These are phyloP conservation scores for Penicillium oxalicum DNA, from an alignment of 2,329 filamentous ascomycete genomes.

Conservation along the genomic window DNA sequence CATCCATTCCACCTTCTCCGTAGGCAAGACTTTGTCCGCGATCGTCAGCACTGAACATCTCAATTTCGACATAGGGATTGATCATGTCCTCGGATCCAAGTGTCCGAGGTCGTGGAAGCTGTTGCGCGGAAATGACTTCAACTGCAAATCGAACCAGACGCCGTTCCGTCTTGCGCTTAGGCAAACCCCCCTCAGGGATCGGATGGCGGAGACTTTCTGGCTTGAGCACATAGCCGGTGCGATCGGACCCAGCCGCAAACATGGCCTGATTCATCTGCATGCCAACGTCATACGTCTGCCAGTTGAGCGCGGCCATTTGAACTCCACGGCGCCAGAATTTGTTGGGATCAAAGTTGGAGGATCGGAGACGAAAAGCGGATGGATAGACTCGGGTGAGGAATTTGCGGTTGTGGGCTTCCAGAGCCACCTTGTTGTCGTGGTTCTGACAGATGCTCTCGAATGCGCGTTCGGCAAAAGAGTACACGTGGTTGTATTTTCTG, in stretches of 20 bases:
- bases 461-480: slow-evolving; percentile 85
- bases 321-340: slow-evolving; percentile 92
- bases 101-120: slow-evolving; percentile 75
- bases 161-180: slow-evolving; percentile 60
- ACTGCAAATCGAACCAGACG: slow-evolving; percentile 80
- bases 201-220: slow-evolving; percentile 67
- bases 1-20: slow-evolving; percentile 60
- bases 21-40: slow-evolving; percentile 68
- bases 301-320: slow-evolving; percentile 96
- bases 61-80: slow-evolving; percentile 90
- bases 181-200: slow-evolving; percentile 20
- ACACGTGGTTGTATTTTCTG: slow-evolving; percentile 86
- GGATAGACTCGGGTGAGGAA: slow-evolving; percentile 94
- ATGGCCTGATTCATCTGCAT: slow-evolving; percentile 97
- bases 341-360: slow-evolving; percentile 90
- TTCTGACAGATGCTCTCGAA: slow-evolving; percentile 76
- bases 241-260: slow-evolving; percentile 84
- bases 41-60: slow-evolving; percentile 91
- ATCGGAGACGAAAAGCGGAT: slow-evolving; percentile 70
- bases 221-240: slow-evolving; percentile 89
- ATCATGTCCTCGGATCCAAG: slow-evolving; percentile 68
- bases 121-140: slow-evolving; percentile 87
- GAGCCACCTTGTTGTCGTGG: slow-evolving; percentile 65
- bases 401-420: slow-evolving; percentile 85
- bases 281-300: slow-evolving; percentile 94